These are phyloP conservation scores for Fusarium sp. DNA, from an alignment of 2,329 filamentous ascomycete genomes.

Conservation along the genomic window DNA sequence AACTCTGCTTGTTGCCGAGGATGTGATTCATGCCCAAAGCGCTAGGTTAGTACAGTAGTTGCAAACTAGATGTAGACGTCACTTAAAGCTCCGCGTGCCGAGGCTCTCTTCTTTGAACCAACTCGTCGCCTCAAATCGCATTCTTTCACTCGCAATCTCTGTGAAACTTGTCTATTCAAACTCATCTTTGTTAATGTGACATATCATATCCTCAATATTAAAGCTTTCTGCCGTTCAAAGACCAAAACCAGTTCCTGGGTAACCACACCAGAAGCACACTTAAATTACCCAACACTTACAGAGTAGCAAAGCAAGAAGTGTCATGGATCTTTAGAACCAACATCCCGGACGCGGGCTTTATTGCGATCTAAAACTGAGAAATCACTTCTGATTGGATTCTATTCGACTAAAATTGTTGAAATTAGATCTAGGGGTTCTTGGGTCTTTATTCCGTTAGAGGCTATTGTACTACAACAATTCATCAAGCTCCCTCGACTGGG, in stretches of 20 bases:
- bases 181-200: not conserved
- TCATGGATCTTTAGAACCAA: constrained; percentile 30
- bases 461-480: constrained; percentile 18
- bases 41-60: constrained; percentile 2
- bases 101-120: constrained; percentile 19
- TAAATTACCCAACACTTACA: no score
- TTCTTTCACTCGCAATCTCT: not conserved
- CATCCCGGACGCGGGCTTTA: constrained; percentile 18
- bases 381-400: constrained; percentile 18
- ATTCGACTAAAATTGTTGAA: not conserved
- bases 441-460: constrained; percentile 22
- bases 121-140: not conserved
- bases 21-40: constrained; percentile 4
- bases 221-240: not conserved
- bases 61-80: constrained; percentile 20
- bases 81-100: constrained; percentile 20
- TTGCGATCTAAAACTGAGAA: constrained; percentile 9
- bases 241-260: not conserved
- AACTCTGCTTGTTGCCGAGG: not conserved
- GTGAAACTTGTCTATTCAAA: not conserved
- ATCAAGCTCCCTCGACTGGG: not conserved
- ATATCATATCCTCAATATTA: not conserved
- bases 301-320: constrained; percentile 16
- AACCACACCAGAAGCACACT: constrained; percentile 15
- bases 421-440: constrained; percentile 4